Base-by-base conservation (phyloP, 441 rosid species). In the Erysimum cheiri region DNA sequence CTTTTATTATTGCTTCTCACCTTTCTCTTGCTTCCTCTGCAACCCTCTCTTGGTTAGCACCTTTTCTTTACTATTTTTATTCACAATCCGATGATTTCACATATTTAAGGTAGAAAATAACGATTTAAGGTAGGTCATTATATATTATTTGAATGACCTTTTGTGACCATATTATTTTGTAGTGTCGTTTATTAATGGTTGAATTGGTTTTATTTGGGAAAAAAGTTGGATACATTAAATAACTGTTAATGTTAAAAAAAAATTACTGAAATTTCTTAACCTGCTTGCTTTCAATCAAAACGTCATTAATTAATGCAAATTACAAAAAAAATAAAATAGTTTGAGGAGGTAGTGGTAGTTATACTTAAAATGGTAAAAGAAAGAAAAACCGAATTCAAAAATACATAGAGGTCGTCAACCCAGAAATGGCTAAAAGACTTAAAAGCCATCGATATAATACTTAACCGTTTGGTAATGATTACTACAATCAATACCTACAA, bases 1-100 rank as follows among this genome's bases (percentile, higher is more conserved):
- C 53, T 74, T 74, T 62, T 64, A 62, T 74, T 56, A 74, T 61
- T 74, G 78, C 78, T 62, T 68, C 47, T 53, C 69, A 26, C 52
- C 64, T 60, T 67, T 67, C 43, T 53, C 14, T 74, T 68, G 78
- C 78, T 69, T 75, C 70, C 46, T 62, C 65, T 37, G 33, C 74
- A 74, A 74, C 60, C 60, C 68, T 52, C 49, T n/a, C 49, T 39
- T 28, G 11, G 6, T 69, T 52, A 33, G 40, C 61, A 12, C 56
- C 56, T 63, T 22, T 43, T 52, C 50, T 39, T 50, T 19, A 40
- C 60, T 41, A 32, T 17, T 60, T 50, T 44, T 41, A 22, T 60
- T 39, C 57, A 15, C 22, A 39, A 60, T 39, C 55, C 56, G 4
- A 29, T 67, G 13, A n/a, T 43, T 43, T 3, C 14, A 4, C 29